phyloP scores from a whole-genome alignment of 495 filamentous ascomycete genomes.

The Hypoxylon rickii region DNA sequence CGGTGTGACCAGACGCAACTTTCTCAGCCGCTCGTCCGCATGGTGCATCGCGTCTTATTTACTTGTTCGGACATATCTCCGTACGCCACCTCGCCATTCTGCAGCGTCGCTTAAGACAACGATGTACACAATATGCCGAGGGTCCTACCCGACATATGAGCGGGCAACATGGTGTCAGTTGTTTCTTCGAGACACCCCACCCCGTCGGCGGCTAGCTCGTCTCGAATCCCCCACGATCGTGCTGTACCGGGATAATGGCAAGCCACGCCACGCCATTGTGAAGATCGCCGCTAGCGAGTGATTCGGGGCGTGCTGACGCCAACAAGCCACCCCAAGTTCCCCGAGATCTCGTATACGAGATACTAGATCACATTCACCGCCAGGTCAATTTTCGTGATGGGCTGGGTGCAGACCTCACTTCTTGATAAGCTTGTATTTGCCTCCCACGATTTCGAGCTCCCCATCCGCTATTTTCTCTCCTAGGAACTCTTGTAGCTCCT shows the following conservation, averaged over 20 bases:
- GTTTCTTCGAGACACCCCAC: slow-evolving; percentile 11
- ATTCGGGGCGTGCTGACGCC: slow-evolving; percentile 23
- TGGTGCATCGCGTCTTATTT: slow-evolving; percentile 23
- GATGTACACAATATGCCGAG: slow-evolving; percentile 1
- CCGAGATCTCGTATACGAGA: slow-evolving; percentile 2
- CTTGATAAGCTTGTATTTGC: slow-evolving; percentile 68
- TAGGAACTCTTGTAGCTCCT: slow-evolving; percentile 78
- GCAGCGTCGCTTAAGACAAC: background rate
- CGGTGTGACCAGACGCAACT: slow-evolving; percentile 18
- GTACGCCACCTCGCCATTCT: background rate
- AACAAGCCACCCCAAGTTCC: slow-evolving; percentile 6
- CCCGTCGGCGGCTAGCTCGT: slow-evolving; percentile 5
- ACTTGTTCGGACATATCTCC: slow-evolving; percentile 23
- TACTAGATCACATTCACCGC: background rate
- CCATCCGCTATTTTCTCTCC: slow-evolving; percentile 71
- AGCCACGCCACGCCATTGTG: background rate
- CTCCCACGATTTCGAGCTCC: slow-evolving; percentile 72
- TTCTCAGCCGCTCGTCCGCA: background rate
- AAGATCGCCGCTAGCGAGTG: slow-evolving; percentile 22
- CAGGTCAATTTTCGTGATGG: too few relatives aligned
- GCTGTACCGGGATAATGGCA: slow-evolving; percentile 1
- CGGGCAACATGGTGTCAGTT: slow-evolving; percentile 25
- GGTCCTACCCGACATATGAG: slow-evolving; percentile 5
- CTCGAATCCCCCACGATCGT: slow-evolving; percentile 22
- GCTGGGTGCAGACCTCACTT: slow-evolving; percentile 40